These are phyloP conservation scores for Solanum ossicruentum DNA, from an alignment of 257 asterid species.

Conservation along the genomic window DNA sequence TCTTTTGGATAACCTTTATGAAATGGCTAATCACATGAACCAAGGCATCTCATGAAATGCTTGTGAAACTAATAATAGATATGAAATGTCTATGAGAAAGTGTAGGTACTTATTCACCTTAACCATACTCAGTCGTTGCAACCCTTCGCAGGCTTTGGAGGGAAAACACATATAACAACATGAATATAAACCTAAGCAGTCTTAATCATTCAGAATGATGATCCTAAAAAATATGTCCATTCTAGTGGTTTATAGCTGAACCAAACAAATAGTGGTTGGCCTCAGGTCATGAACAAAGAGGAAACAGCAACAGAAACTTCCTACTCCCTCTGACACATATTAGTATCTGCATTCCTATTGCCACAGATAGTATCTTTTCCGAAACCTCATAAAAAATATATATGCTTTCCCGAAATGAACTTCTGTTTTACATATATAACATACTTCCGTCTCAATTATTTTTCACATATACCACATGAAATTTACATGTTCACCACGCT, in stretches of 20 bases:
- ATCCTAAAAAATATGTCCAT: neutral
- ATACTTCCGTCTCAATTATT: too few relatives aligned
- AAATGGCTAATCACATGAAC: neutral
- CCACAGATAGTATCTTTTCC: neutral
- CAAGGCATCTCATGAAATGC: neutral
- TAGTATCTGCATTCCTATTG: neutral
- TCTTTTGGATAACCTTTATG: neutral
- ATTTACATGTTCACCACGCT: neutral
- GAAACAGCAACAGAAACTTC: neutral
- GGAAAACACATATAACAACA: too few relatives aligned
- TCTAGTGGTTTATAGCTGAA: neutral
- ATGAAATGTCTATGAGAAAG: neutral
- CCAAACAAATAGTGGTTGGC: neutral
- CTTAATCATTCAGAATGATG: neutral
- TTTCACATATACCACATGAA: neutral
- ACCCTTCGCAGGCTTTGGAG: neutral
- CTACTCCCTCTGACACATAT: neutral
- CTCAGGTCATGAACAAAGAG: neutral
- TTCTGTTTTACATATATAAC: neutral
- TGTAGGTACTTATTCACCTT: neutral
- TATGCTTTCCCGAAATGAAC: neutral
- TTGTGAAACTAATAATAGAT: neutral
- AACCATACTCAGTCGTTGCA: neutral
- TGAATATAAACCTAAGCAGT: neutral
- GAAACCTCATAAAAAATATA: neutral